Base-by-base conservation (phyloP, 352 stramenopile species). In the Pythium vanterpoolii region DNA sequence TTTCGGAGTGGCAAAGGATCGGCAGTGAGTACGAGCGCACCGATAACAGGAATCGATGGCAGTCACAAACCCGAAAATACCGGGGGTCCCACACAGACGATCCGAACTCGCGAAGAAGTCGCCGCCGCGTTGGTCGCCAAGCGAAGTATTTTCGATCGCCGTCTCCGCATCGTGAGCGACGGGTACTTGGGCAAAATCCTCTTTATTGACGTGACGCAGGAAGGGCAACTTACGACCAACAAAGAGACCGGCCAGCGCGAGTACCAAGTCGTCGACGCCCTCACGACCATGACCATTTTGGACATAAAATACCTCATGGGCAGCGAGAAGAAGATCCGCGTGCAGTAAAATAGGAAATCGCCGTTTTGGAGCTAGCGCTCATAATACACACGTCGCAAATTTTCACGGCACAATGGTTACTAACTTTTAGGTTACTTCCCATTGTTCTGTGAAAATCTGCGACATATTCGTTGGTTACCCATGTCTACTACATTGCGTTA, bases 291-390 rank as follows among this genome's bases (percentile, higher is more conserved):
- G 56, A 72, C 52, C 24, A 83, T 87, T 30, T 21, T 83, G 13
- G 74, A 83, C 45, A 80, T 87, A 45, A 87, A 87, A 34, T 64
- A 69, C 45, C 68, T 86, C 28, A 62, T 86, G 23, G 66, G 66
- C 26, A 69, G 71, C 1, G 52, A 48, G 26, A 60, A 60, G 30
- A 60, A 60, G 28, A 39, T 60, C 27, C 52, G 52, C 13, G 28
- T 60, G 5, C 16, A 34, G 28, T 60, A 60, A 38, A 45, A 45
- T n/a, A n/a, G n/a, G n/a, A n/a, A n/a, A n/a, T n/a, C n/a, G n/a
- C n/a, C n/a, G n/a, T n/a, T n/a, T n/a, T n/a, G n/a, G n/a, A n/a
- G n/a, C n/a, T n/a, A n/a, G n/a, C n/a, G n/a, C n/a, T n/a, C n/a
- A n/a, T n/a, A n/a, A n/a, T n/a, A n/a, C n/a, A n/a, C n/a, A n/a